These are phyloP conservation scores for Scleroderma citrinum DNA, from an alignment of 768 basidiomycete genomes.

Conservation along the genomic window DNA sequence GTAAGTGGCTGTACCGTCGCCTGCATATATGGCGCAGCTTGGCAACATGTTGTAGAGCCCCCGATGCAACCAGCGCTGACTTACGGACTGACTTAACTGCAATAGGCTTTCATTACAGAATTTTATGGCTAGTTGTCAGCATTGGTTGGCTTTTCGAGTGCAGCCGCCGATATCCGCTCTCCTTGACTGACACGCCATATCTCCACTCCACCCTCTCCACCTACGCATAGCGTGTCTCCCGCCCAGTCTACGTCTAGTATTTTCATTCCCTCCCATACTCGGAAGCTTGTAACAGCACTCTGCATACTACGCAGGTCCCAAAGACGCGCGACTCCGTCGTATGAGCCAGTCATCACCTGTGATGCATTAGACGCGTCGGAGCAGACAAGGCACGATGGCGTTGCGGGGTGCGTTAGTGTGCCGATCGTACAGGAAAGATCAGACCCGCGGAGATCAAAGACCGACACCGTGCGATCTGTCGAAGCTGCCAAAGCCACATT, in stretches of 20 bases:
- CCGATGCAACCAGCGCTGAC: too few species aligned
- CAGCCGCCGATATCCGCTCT: slow-evolving; percentile 5
- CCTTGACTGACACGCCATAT: slow-evolving; percentile 50
- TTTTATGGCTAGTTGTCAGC: too few species aligned
- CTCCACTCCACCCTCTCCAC: slow-evolving; percentile 60
- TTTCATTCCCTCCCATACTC: slow-evolving; percentile 55
- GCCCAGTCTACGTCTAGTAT: slow-evolving; percentile 57
- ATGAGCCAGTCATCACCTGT: slow-evolving; percentile 66
- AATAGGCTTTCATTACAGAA: too few species aligned
- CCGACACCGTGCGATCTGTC: slow-evolving; percentile 65
- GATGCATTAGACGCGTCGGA: slow-evolving; percentile 25
- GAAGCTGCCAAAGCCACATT: slow-evolving; percentile 53
- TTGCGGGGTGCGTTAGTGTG: slow-evolving; percentile 54
- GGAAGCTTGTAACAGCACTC: slow-evolving; percentile 58
- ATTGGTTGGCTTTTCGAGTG: too few species aligned
- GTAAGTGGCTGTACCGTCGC: too few species aligned
- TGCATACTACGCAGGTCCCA: slow-evolving; percentile 76
- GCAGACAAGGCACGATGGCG: slow-evolving; percentile 55
- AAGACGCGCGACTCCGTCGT: slow-evolving; percentile 70
- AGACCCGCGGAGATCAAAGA: slow-evolving; percentile 60
- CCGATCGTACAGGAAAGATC: slow-evolving; percentile 32
- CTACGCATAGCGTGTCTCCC: slow-evolving; percentile 48
- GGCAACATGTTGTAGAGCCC: too few species aligned
- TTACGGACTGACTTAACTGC: too few species aligned
- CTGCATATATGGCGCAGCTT: too few species aligned